Evolutionary conservation across 768 basidiomycete species (phyloP), one percentile per base, ranked within the genome.

Genomic region (Lactarius tabidus): DNA sequence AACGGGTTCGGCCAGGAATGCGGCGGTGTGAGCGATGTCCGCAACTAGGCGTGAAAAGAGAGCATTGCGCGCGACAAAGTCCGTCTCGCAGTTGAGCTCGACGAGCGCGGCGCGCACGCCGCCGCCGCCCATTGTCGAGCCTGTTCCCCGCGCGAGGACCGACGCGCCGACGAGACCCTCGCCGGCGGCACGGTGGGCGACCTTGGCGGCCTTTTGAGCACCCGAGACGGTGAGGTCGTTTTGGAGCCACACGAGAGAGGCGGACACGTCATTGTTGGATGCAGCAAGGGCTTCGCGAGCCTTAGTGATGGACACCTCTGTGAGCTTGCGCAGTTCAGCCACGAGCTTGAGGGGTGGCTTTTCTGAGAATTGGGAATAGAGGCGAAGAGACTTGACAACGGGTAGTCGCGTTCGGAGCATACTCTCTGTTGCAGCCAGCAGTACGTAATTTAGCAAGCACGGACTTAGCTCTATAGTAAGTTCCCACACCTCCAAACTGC

Each of bases 61-160:
- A 64, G 88, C 84, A 71, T 93, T 95, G 68, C 91, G 79, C 28
- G 87, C 92, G 33, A 98, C 95, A 73, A 97, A 98, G 78, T 98
- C 95, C 59, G 95, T 97, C 78, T 98, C 95, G 78, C 95, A 98
- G 70, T 92, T 93, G 66, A 97, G 79, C 75, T 98, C 95, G 63
- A 98, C 79, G 84, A 97, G 90, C 23, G 89, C 87, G 14, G 90
- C 93, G 41, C 91, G 84, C 39, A 91, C 76, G 43, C 83, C 80
- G 1, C 81, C 81, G 23, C 74, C 74, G 8, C 76, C 75, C 41
- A 69, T 67, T 41, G 71, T 74, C 38, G 77, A 68, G 20, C 80
- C 80, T 26, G 77, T 76, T 18, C 89, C 91, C 17, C 82, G 78
- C 20, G 90, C 86, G 28, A 96, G 81, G 14, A 93, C 76, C 52